Evolutionary conservation across 441 rosid genomes (phyloP).

Genomic region (Erodium moschatum): DNA sequence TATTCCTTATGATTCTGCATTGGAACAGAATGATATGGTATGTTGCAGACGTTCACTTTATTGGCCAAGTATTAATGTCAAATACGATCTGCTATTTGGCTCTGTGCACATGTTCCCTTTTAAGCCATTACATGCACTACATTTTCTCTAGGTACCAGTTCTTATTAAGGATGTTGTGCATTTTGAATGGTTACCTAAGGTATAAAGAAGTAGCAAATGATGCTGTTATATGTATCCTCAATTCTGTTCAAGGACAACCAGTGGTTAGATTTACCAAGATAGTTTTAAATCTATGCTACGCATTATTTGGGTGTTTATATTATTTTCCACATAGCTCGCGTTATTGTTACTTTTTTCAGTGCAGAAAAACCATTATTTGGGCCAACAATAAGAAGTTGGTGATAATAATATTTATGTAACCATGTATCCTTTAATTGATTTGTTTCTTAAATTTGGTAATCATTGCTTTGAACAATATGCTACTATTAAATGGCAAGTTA

Average conservation of each 20-base stretch:
- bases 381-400: background rate
- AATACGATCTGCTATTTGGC: conserved; percentile 11
- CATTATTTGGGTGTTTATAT: background rate
- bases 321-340: background rate
- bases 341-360: background rate
- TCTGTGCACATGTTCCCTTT: conserved; percentile 8
- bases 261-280: background rate
- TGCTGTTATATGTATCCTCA: background rate
- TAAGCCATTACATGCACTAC: background rate
- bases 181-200: background rate
- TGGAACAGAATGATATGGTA: conserved; percentile 60
- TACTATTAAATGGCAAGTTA: background rate
- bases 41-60: conserved; percentile 20
- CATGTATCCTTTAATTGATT: background rate
- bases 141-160: background rate
- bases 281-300: background rate
- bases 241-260: background rate
- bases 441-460: background rate
- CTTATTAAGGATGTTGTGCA: background rate
- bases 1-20: conserved; percentile 63
- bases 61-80: conserved; percentile 11
- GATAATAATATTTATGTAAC: background rate
- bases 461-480: background rate
- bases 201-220: background rate
- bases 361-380: background rate